A percentile compares a stretch with the other conserved stretches of the same genome.
Evolutionary conservation across 139 green algal genomes (phyloP).

Genomic region (Tetratostichococcus sp.): DNA sequence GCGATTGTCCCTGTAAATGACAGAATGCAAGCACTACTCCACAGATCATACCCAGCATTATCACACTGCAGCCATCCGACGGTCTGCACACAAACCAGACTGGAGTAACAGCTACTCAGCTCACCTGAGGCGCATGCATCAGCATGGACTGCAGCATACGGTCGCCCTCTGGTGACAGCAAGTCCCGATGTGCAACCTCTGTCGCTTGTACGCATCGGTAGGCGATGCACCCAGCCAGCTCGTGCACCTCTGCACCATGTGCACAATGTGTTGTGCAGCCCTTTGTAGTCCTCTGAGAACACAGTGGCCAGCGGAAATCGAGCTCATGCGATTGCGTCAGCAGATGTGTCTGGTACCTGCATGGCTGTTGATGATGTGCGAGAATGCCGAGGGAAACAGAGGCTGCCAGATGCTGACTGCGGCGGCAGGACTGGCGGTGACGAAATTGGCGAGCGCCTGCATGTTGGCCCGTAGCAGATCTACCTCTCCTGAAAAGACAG

Average conservation of each 20-base stretch:
- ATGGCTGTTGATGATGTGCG: not conserved
- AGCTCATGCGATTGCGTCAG: not conserved
- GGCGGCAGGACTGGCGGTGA: not conserved
- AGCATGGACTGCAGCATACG: not conserved
- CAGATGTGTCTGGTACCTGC: not conserved
- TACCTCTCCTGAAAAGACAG: not conserved
- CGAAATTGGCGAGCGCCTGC: not conserved
- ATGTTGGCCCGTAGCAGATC: not conserved
- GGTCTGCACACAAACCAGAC: too few relatives aligned
- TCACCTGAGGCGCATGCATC: not conserved
- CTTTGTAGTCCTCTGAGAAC: not conserved
- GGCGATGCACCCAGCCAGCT: not conserved
- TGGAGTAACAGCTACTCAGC: too few relatives aligned
- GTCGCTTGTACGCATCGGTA: not conserved
- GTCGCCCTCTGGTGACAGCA: not conserved
- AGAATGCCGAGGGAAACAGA: not conserved
- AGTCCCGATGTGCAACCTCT: not conserved
- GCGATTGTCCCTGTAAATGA: not conserved
- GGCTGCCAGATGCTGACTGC: not conserved
- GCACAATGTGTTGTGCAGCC: not conserved
- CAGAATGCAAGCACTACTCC: too few relatives aligned
- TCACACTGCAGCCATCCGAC: too few relatives aligned
- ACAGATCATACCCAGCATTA: too few relatives aligned
- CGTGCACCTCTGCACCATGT: not conserved
- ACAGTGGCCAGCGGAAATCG: not conserved